These are phyloP conservation scores for Globisporangium yorkense DNA, from an alignment of 352 stramenopile species.

Conservation along the genomic window DNA sequence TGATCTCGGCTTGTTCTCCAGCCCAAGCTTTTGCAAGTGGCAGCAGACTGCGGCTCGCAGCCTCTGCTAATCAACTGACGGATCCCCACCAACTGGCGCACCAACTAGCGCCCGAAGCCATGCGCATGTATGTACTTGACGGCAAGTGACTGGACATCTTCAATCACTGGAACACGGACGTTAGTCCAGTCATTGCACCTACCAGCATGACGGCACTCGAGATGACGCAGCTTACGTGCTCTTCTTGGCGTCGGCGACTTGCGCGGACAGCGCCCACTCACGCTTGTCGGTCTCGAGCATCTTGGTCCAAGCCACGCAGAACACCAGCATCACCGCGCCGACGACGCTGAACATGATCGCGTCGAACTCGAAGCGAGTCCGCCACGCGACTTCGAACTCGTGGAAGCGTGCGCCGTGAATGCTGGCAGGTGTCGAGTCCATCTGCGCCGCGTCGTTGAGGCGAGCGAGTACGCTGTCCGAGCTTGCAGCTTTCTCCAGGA, in stretches of 20 bases:
- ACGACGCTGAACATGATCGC: conserved; percentile 2
- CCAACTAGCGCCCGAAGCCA: too few relatives aligned
- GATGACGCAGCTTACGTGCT: neutral
- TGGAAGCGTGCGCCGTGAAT: neutral
- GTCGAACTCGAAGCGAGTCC: conserved; percentile 8
- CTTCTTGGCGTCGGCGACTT: neutral
- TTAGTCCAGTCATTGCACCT: neutral
- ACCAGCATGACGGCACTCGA: neutral
- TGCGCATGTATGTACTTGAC: too few relatives aligned
- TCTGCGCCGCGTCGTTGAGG: neutral
- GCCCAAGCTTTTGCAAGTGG: neutral
- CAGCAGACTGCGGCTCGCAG: too few relatives aligned
- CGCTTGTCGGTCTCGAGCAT: conserved; percentile 7
- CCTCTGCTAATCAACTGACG: neutral
- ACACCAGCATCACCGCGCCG: neutral
- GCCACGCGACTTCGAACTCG: conserved; percentile 5
- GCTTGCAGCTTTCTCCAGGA: neutral
- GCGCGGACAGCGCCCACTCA: neutral
- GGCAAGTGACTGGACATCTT: neutral
- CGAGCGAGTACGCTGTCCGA: neutral
- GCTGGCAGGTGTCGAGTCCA: neutral
- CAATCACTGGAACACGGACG: neutral
- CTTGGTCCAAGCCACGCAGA: conserved; percentile 1
- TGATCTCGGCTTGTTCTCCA: neutral
- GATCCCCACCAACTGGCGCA: neutral